phyloP scores from a whole-genome alignment of 768 basidiomycete genomes.

The Mrakia hoshinonis region DNA sequence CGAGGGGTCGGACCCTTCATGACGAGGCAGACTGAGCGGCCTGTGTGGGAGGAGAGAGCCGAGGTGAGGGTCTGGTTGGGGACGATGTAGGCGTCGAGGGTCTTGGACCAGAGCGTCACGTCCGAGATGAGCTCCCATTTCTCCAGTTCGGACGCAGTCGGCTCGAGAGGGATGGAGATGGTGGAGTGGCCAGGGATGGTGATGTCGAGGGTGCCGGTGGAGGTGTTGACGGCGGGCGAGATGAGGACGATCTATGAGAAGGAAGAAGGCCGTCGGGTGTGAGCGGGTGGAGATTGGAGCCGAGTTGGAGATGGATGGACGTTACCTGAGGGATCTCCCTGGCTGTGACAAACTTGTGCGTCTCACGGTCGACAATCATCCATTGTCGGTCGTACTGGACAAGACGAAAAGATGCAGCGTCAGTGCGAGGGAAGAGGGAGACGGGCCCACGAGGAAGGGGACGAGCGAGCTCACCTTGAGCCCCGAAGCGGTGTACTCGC shows the following conservation, averaged over 20 bases:
- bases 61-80: not conserved
- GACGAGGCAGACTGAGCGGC: not conserved
- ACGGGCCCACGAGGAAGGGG: not conserved
- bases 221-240: not conserved
- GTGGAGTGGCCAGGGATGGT: not conserved
- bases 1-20: slow-evolving; percentile 15
- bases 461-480: slow-evolving; percentile 12
- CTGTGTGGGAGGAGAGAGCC: not conserved
- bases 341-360: slow-evolving; percentile 23
- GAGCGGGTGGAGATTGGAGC: not conserved
- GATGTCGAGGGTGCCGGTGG: not conserved
- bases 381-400: slow-evolving; percentile 23
- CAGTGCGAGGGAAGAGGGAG: not conserved
- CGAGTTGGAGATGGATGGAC: not conserved
- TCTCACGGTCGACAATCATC: slow-evolving; percentile 7
- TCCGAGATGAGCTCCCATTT: slow-evolving; percentile 11
- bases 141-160: not conserved
- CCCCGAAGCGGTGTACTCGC: not conserved
- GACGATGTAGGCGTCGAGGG: slow-evolving; percentile 12
- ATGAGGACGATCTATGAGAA: not conserved
- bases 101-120: slow-evolving; percentile 6
- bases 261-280: not conserved
- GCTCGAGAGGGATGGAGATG: slow-evolving; percentile 17
- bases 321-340: slow-evolving; percentile 2
- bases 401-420: not conserved